Conservation (phyloP, 345 rosid genomes). For the Firmiana major region DNA sequence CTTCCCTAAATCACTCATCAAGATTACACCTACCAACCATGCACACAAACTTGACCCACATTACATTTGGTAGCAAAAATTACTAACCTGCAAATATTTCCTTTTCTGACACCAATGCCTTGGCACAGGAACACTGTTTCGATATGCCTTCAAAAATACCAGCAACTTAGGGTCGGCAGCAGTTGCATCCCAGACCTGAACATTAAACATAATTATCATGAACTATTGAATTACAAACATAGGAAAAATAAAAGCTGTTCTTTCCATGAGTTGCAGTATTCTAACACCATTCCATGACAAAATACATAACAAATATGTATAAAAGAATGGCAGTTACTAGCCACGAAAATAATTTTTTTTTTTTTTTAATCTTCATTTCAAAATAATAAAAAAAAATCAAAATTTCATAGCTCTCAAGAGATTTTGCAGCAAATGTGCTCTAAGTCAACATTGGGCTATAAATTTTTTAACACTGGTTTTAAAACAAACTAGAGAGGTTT, state of each 20-base stretch:
- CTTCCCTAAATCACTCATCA: constrained; percentile 40
- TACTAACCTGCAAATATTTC: constrained; percentile 92
- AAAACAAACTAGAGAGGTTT: neutral
- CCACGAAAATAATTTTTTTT: neutral
- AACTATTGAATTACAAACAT: neutral
- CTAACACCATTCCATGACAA: neutral
- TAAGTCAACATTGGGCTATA: neutral
- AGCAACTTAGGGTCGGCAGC: constrained; percentile 91
- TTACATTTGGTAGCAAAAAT: constrained; percentile 10
- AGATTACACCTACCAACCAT: constrained; percentile 42
- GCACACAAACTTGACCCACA: constrained; percentile 35
- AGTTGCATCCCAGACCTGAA: constrained; percentile 99
- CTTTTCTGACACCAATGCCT: constrained; percentile 99
- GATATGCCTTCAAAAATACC: constrained; percentile 84
- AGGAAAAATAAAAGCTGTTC: neutral
- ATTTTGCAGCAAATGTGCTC: neutral
- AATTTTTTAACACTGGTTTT: neutral
- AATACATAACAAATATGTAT: neutral
- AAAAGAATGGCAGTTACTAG: neutral
- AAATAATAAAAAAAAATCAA: constrained; percentile 35
- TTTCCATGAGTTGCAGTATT: neutral
- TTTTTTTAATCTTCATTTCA: too few species aligned
- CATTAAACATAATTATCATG: constrained; percentile 8
- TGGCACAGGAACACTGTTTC: constrained; percentile 95
- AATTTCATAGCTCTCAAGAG: neutral